Conservation (phyloP, 2,329 filamentous ascomycete genomes). For the Madurella fahalii region DNA sequence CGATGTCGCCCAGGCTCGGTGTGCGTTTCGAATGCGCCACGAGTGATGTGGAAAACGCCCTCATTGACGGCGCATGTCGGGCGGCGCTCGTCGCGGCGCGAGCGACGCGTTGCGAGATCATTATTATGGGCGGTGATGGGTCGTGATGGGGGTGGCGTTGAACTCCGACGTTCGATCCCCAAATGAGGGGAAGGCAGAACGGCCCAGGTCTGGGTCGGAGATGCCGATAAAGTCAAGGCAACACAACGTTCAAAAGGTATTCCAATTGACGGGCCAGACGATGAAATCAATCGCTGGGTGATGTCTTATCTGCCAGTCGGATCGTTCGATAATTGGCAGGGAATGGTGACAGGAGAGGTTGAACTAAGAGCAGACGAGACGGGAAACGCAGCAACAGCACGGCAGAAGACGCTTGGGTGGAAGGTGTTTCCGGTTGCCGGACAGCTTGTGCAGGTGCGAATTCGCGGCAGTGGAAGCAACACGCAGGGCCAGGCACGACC, state of each 20-base stretch:
- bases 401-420: conserved; percentile 17
- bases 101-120: conserved; percentile 50
- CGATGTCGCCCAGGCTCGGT: conserved; percentile 83
- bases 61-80: conserved; percentile 29
- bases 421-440: conserved; percentile 8
- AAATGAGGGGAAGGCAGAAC: conserved; percentile 8
- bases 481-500: conserved; percentile 1
- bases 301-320: background rate
- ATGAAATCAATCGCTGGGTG: background rate
- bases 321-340: conserved; percentile 6
- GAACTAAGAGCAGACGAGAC: conserved; percentile 1
- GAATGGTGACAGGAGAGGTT: background rate
- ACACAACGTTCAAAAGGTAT: background rate
- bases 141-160: background rate
- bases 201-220: background rate
- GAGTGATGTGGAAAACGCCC: conserved; percentile 56
- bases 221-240: background rate
- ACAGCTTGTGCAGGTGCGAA: conserved; percentile 15
- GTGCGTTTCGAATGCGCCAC: conserved; percentile 41
- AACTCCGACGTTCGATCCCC: conserved; percentile 2
- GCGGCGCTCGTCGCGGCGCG: conserved; percentile 36
- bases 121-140: conserved; percentile 27
- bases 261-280: background rate
- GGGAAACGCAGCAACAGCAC: conserved; percentile 12
- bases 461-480: conserved; percentile 13